Evolutionary conservation across 257 asterid species (phyloP).

Genomic region (Jasminum sambac): DNA sequence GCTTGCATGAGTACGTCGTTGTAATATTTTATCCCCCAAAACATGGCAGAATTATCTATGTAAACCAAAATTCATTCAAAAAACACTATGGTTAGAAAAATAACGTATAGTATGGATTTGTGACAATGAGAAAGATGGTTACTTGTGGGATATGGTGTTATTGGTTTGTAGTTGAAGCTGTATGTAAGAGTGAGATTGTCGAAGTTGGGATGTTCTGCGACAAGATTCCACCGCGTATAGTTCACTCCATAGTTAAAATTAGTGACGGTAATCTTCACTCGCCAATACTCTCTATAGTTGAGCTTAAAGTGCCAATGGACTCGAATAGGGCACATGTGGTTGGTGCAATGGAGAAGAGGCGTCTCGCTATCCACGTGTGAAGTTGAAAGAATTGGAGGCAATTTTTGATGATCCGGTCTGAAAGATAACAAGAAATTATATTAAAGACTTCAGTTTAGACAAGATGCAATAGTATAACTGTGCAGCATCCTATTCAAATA

Average conservation of each 20-base stretch:
- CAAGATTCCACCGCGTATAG: constrained; percentile 51
- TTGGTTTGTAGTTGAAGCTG: constrained; percentile 47
- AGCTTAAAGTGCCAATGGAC: constrained; percentile 55
- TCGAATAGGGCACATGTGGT: constrained; percentile 52
- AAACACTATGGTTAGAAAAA: too few species aligned
- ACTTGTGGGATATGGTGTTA: constrained; percentile 39
- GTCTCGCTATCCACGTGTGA: constrained; percentile 21
- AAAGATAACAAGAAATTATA: not conserved
- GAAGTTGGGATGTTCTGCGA: constrained; percentile 49
- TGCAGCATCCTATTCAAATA: too few species aligned
- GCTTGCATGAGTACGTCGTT: constrained; percentile 44
- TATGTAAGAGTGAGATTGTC: constrained; percentile 39
- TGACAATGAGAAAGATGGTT: not conserved
- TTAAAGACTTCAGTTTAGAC: too few species aligned
- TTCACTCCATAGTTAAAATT: constrained; percentile 42
- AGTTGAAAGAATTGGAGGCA: constrained; percentile 30
- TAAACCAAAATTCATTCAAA: not conserved
- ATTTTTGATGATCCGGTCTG: constrained; percentile 35
- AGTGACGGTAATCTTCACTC: constrained; percentile 31
- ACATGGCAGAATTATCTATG: constrained; percentile 49
- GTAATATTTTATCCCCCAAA: constrained; percentile 25
- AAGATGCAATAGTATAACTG: too few species aligned
- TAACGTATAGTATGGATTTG: too few species aligned
- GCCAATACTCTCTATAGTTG: constrained; percentile 50
- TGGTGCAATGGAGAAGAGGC: constrained; percentile 20